These are phyloP conservation scores for Cavenderia fasciculata DNA, from an alignment of 78 protist species.

Conservation along the genomic window DNA sequence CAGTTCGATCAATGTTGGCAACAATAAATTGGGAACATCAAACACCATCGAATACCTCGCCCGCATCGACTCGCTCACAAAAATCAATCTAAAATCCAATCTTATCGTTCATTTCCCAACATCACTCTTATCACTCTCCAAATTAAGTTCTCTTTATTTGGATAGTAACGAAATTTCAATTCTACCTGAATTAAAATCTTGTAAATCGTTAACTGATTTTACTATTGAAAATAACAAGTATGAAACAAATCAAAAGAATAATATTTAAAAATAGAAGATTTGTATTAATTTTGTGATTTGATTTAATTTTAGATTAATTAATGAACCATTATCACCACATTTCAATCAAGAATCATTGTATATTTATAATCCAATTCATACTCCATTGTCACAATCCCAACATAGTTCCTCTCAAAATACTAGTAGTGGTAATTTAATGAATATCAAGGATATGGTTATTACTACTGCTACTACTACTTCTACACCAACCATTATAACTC, in stretches of 20 bases:
- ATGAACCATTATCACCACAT: neutral
- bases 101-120: constrained; percentile 13
- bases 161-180: constrained; percentile 17
- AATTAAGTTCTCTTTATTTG: neutral
- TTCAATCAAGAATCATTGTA: neutral
- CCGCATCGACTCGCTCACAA: neutral
- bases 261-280: too few species aligned
- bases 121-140: neutral
- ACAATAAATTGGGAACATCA: neutral
- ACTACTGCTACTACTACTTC: too few species aligned
- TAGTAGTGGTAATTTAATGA: too few species aligned
- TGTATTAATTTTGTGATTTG: neutral
- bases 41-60: constrained; percentile 7
- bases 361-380: neutral
- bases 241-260: too few species aligned
- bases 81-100: constrained; percentile 33
- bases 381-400: too few species aligned
- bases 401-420: too few species aligned
- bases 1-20: constrained; percentile 40
- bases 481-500: too few species aligned
- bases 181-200: neutral
- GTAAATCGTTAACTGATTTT: neutral
- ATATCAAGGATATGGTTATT: too few species aligned
- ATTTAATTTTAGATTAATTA: neutral
- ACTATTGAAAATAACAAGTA: neutral